phyloP scores from a whole-genome alignment of 140 eudicot species.

The Flaveria floridana region DNA sequence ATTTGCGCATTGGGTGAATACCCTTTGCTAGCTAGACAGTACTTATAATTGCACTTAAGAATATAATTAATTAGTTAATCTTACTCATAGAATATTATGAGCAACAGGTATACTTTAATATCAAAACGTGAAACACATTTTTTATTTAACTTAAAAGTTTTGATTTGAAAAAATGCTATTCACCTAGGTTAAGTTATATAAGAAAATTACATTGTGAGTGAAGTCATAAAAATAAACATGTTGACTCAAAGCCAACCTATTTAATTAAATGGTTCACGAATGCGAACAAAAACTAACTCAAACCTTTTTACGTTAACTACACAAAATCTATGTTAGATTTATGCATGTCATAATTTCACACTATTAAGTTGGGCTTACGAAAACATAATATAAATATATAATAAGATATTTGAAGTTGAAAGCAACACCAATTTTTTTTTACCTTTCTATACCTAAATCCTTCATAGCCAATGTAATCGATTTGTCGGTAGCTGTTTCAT shows the following conservation, averaged over 20 bases:
- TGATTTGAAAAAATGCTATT: too few species aligned
- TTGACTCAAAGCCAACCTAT: not conserved
- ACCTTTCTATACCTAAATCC: constrained; percentile 45
- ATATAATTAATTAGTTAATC: not conserved
- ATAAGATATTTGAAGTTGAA: not conserved
- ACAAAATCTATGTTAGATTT: too few species aligned
- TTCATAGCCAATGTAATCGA: constrained; percentile 33
- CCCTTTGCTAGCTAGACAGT: not conserved
- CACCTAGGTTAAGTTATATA: too few species aligned
- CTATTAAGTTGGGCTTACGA: not conserved
- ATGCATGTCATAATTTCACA: too few species aligned
- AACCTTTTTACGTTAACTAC: not conserved
- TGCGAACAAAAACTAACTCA: not conserved
- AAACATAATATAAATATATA: not conserved
- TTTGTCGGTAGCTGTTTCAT: constrained; percentile 28
- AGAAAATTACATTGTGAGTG: not conserved
- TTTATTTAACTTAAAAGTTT: too few species aligned
- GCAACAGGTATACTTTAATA: too few species aligned
- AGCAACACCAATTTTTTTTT: not conserved
- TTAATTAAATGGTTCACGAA: not conserved
- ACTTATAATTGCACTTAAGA: not conserved
- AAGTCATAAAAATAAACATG: not conserved
- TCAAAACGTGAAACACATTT: too few species aligned
- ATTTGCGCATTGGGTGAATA: too few species aligned
- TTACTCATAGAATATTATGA: too few species aligned